Base-by-base conservation (phyloP, 176 grass and related monocot species). In the Aechmea fasciata region DNA sequence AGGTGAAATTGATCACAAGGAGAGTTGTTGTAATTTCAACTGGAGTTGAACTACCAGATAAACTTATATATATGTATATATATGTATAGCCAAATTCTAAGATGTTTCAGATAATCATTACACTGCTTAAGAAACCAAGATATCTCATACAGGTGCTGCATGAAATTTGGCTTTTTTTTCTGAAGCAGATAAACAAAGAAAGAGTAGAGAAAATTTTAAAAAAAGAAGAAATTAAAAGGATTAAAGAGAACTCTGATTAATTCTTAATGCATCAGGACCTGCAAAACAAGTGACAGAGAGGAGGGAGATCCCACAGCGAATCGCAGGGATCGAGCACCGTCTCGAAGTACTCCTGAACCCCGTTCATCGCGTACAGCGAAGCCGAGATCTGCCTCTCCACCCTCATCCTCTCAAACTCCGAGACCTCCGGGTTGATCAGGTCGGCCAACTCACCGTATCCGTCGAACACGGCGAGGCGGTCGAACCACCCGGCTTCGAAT, bases 221-320 rank as follows among this genome's bases (percentile, higher is more conserved):
- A 33, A 33, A 33, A 33, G 5, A 33, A 33, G 5, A 33, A 41
- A n/a, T n/a, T n/a, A n/a, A 41, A 41, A 20, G 54, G 54, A 57
- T n/a, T n/a, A n/a, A 59, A 59, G 54, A 59, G 10, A 59, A n/a
- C 19, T 1, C 14, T 9, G 19, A 19, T 23, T 9, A 10, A 19
- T 59, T 41, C 33, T 18, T 59, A 59, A 59, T 19, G 19, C 54
- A 59, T 59, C 54, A 59, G 14, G 75, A 81, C 63, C 71, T 85
- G 75, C 86, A 82, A 6, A 78, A 72, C 19, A 85, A 49, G 2
- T 81, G 86, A 64, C 68, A 85, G 9, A 85, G 77, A n/a, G 86
- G 82, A 9, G 78, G 82, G 18, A 88, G 71, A 75, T 88, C 82
- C 86, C 86, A 89, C 26, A 85, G 71, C 11, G 71, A 82, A 50